Conservation (phyloP, 1,284 basidiomycete genomes). For the Puccinia coronata region DNA sequence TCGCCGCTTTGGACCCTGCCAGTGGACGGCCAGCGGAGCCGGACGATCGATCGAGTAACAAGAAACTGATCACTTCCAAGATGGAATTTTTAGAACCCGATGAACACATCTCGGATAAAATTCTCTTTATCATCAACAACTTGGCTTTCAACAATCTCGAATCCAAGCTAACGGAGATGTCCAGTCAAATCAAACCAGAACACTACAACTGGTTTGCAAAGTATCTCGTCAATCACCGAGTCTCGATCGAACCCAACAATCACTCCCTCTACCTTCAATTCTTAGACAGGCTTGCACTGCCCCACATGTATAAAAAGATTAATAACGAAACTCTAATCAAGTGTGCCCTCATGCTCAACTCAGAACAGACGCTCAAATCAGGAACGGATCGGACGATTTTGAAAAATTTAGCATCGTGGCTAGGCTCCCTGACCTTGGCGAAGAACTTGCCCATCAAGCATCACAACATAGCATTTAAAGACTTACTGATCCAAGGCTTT, state of each 20-base stretch:
- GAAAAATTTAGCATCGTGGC: conserved; percentile 94
- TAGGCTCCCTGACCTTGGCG: conserved; percentile 89
- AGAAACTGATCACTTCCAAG: conserved; percentile 61
- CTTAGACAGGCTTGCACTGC: conserved; percentile 75
- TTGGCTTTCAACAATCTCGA: conserved; percentile 92
- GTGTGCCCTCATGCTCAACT: conserved; percentile 80
- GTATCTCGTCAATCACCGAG: conserved; percentile 93
- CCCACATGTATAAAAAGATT: conserved; percentile 69
- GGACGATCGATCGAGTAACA: conserved; percentile 58
- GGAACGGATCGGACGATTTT: conserved; percentile 81
- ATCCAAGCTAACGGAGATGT: conserved; percentile 78
- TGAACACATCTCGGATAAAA: conserved; percentile 86
- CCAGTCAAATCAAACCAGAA: conserved; percentile 73
- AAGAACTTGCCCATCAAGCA: conserved; percentile 88
- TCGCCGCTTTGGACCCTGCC: conserved; percentile 12
- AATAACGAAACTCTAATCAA: conserved; percentile 92
- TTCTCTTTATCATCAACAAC: conserved; percentile 98
- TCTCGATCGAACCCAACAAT: conserved; percentile 96
- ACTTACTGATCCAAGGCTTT: conserved; percentile 90
- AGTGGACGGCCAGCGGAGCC: background rate
- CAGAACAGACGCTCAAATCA: conserved; percentile 82
- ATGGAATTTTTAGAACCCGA: conserved; percentile 70
- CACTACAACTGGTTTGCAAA: conserved; percentile 95
- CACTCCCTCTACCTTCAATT: conserved; percentile 93
- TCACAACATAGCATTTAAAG: conserved; percentile 93